phyloP scores from a whole-genome alignment of 2,329 filamentous ascomycete genomes.

The Colletotrichum filicis region DNA sequence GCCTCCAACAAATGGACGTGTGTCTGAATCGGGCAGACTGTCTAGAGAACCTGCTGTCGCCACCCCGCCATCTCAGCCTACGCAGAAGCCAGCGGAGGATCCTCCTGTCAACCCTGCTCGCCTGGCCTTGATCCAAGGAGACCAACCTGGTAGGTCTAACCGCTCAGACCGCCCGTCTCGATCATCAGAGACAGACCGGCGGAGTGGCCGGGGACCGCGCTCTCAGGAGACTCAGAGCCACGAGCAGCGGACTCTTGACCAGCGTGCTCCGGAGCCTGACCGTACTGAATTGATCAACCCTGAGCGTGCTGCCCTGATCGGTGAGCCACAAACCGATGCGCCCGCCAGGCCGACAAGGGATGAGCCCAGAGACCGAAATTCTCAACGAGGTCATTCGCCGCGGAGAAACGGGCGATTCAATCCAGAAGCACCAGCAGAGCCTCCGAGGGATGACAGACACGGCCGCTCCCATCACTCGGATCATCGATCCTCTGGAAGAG shows the following conservation, averaged over 20 bases:
- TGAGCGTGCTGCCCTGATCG: constrained; percentile 57
- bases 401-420: constrained; percentile 52
- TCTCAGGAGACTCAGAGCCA: constrained; percentile 30
- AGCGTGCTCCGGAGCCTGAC: constrained; percentile 41
- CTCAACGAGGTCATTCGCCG: constrained; percentile 60
- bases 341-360: constrained; percentile 54
- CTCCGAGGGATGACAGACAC: constrained; percentile 58
- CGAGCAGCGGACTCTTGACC: constrained; percentile 38
- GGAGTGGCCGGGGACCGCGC: constrained; percentile 37
- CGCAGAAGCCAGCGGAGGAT: constrained; percentile 49
- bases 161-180: constrained; percentile 28
- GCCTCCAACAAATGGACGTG: constrained; percentile 39
- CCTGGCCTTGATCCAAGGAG: constrained; percentile 58
- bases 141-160: constrained; percentile 38
- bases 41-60: constrained; percentile 39
- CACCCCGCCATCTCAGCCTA: constrained; percentile 39
- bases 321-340: constrained; percentile 49
- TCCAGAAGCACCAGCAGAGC: constrained; percentile 48
- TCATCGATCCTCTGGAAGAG: constrained; percentile 43
- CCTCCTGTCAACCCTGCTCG: constrained; percentile 67
- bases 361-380: constrained; percentile 45
- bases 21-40: constrained; percentile 39
- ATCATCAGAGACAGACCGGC: constrained; percentile 27
- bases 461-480: constrained; percentile 54
- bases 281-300: constrained; percentile 57